phyloP scores from a whole-genome alignment of 2,329 filamentous ascomycete species.

The Colletotrichum gigasporum region DNA sequence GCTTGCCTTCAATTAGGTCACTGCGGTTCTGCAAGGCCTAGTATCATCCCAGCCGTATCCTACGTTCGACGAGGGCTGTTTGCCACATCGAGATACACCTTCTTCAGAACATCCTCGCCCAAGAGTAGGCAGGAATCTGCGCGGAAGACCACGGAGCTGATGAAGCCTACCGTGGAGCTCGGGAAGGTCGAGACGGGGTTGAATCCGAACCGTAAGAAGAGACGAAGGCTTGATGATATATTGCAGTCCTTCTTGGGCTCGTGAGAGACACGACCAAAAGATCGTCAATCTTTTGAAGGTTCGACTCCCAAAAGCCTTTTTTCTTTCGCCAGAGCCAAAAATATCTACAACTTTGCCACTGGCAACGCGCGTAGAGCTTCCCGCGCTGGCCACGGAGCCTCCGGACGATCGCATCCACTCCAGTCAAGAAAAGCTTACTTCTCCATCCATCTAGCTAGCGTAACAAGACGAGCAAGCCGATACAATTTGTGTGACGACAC shows the following conservation, averaged over 20 bases:
- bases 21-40: constrained; percentile 39
- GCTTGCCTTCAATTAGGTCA: constrained; percentile 50
- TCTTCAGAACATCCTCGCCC: constrained; percentile 32
- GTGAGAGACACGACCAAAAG: not conserved
- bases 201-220: constrained; percentile 42
- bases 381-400: too few species aligned
- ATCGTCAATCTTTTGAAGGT: too few species aligned
- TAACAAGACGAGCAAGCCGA: too few species aligned
- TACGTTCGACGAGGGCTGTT: constrained; percentile 48
- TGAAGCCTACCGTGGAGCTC: constrained; percentile 27
- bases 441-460: too few species aligned
- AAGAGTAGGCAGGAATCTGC: constrained; percentile 33
- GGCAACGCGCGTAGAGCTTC: too few species aligned
- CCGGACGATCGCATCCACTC: too few species aligned
- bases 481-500: too few species aligned
- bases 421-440: too few species aligned
- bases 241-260: constrained; percentile 37
- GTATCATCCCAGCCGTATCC: constrained; percentile 45
- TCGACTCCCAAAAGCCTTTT: too few species aligned
- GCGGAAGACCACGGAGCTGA: constrained; percentile 20
- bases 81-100: constrained; percentile 44
- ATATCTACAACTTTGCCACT: too few species aligned
- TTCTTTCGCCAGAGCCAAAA: too few species aligned
- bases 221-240: constrained; percentile 45
- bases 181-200: constrained; percentile 29